phyloP scores from a whole-genome alignment of 768 basidiomycete species.

The Guyanaporus albipodus region DNA sequence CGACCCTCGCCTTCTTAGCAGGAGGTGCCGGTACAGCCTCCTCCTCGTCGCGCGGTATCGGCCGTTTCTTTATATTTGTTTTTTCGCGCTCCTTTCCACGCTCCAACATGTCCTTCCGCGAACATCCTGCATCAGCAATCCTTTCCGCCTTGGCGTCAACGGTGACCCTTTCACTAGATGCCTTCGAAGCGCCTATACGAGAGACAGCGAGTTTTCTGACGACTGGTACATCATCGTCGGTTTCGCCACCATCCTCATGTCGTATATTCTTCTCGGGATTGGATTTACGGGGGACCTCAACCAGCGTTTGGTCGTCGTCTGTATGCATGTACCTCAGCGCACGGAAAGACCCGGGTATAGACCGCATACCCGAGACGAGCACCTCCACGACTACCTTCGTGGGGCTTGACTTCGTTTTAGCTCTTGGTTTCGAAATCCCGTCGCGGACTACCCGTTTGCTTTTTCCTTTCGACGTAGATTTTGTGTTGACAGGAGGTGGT shows the following conservation, averaged over 20 bases:
- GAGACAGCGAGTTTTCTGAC: not conserved
- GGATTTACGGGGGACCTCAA: slow-evolving; percentile 18
- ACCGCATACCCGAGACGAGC: slow-evolving; percentile 13
- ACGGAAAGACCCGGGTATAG: not conserved
- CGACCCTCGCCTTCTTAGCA: slow-evolving; percentile 16
- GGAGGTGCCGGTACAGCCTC: not conserved
- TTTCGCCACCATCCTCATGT: not conserved
- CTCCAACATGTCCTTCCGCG: not conserved
- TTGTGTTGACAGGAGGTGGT: not conserved
- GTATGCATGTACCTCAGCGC: not conserved
- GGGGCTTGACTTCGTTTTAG: slow-evolving; percentile 6
- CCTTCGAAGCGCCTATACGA: not conserved
- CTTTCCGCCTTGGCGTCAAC: not conserved
- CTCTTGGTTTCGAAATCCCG: slow-evolving; percentile 4
- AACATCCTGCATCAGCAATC: not conserved
- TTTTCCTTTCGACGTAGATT: slow-evolving; percentile 9
- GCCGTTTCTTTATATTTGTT: slow-evolving; percentile 6
- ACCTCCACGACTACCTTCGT: slow-evolving; percentile 5
- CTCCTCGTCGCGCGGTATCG: slow-evolving; percentile 1
- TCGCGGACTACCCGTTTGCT: slow-evolving; percentile 1
- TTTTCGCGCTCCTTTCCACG: not conserved
- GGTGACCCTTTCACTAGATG: not conserved
- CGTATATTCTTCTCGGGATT: not conserved
- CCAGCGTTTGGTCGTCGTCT: slow-evolving; percentile 29
- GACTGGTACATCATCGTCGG: not conserved